A percentile compares a stretch with the other conserved stretches of the same genome.
Evolutionary conservation across 2,329 filamentous ascomycete genomes (phyloP).

Genomic region (Exutisphaerella laricina): DNA sequence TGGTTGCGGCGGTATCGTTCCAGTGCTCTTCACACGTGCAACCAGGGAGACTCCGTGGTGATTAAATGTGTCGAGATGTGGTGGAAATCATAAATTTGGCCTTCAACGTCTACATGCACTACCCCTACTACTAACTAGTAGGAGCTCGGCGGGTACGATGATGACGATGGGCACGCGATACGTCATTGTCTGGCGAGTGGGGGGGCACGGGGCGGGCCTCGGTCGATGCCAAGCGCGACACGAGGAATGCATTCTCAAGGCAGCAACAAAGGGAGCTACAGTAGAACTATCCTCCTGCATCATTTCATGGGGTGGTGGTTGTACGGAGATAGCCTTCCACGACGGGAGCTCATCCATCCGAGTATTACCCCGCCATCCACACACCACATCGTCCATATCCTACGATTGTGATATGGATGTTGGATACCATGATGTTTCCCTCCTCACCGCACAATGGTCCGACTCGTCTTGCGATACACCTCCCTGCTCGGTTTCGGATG

Average conservation of each 20-base stretch:
- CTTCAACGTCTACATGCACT: no score
- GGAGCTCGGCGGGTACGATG: neutral
- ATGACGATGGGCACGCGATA: neutral
- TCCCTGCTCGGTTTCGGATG: slow-evolving; percentile 16
- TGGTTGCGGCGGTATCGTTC: slow-evolving; percentile 6
- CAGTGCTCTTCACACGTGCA: neutral
- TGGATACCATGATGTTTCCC: neutral
- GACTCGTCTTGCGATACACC: slow-evolving; percentile 23
- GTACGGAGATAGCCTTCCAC: neutral
- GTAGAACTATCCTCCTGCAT: neutral
- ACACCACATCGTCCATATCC: neutral
- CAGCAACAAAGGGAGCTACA: neutral
- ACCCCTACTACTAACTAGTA: no score
- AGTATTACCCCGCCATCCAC: neutral
- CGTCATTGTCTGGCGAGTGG: no score
- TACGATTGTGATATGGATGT: neutral
- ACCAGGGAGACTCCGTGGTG: neutral
- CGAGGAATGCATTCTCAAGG: neutral
- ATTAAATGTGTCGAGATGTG: neutral
- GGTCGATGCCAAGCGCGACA: neutral
- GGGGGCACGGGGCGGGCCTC: neutral
- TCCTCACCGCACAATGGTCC: slow-evolving; percentile 24
- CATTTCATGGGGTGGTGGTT: neutral
- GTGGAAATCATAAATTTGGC: neutral
- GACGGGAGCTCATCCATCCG: neutral